Evolutionary conservation across 495 filamentous ascomycete genomes (phyloP).

Genomic region (Clavariopsis aquatica): DNA sequence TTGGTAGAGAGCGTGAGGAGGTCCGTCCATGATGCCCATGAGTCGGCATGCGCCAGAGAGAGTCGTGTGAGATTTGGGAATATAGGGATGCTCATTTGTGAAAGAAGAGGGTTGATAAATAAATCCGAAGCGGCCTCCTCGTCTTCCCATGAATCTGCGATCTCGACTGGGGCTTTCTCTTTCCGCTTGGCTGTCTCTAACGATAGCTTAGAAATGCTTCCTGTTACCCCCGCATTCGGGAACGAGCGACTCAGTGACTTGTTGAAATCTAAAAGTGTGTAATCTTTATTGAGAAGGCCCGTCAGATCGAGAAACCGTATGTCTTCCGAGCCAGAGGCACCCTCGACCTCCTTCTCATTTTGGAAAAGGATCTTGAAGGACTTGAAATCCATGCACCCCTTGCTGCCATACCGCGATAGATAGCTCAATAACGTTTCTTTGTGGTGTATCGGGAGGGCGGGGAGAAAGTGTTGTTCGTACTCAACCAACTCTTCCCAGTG

Average conservation of each 20-base stretch:
- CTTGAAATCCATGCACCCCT: slow-evolving; percentile 49
- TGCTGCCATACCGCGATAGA: slow-evolving; percentile 55
- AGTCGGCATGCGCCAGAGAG: slow-evolving; percentile 53
- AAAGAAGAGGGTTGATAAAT: not conserved
- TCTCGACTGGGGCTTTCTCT: slow-evolving; percentile 9
- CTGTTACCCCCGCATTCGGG: not conserved
- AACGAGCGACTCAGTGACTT: slow-evolving; percentile 51
- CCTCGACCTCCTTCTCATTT: slow-evolving; percentile 40
- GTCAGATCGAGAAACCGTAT: slow-evolving; percentile 66
- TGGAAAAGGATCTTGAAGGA: slow-evolving; percentile 46
- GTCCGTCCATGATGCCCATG: slow-evolving; percentile 63
- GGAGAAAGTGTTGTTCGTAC: slow-evolving; percentile 68
- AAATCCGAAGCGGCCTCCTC: slow-evolving; percentile 18
- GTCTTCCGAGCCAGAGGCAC: slow-evolving; percentile 51
- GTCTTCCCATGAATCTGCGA: slow-evolving; percentile 41
- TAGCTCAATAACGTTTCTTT: slow-evolving; percentile 65
- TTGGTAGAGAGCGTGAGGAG: slow-evolving; percentile 64
- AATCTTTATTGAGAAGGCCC: slow-evolving; percentile 58
- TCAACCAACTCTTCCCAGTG: slow-evolving; percentile 69
- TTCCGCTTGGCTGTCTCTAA: not conserved
- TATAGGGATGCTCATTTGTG: slow-evolving; percentile 31
- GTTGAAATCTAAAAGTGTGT: slow-evolving; percentile 61
- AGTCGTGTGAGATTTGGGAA: slow-evolving; percentile 56
- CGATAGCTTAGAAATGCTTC: slow-evolving; percentile 9
- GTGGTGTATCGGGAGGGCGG: slow-evolving; percentile 61